A percentile compares a stretch with the other conserved stretches of the same genome.
Evolutionary conservation across 495 filamentous ascomycete genomes (phyloP).

Genomic region (Chaetomium fimeti): DNA sequence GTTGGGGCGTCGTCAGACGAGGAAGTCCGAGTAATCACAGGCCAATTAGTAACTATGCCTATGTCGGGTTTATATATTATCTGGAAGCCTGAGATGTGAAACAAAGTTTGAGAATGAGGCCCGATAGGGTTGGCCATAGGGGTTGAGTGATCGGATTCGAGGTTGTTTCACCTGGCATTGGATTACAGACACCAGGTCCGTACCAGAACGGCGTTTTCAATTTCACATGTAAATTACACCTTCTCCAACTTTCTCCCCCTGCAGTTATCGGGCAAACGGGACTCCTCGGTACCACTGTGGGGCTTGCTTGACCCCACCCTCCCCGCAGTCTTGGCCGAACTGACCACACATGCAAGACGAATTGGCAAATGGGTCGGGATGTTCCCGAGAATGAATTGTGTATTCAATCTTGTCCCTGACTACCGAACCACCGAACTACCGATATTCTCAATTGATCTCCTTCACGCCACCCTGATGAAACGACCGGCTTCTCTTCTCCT

Average conservation of each 20-base stretch:
- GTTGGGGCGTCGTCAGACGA: too few species aligned
- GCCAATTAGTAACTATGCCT: too few species aligned
- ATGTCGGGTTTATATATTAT: too few species aligned
- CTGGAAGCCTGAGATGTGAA: too few species aligned
- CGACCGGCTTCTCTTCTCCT: neutral
- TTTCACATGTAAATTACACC: neutral
- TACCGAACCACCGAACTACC: too few species aligned
- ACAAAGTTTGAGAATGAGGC: too few species aligned
- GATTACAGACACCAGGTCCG: too few species aligned
- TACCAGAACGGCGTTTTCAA: too few species aligned
- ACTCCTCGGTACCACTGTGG: conserved; percentile 9
- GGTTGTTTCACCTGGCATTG: too few species aligned
- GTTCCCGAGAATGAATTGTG: neutral
- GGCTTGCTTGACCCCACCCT: neutral
- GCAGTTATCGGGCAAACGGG: neutral
- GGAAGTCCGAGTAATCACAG: too few species aligned
- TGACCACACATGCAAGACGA: neutral
- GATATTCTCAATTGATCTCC: neutral
- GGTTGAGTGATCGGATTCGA: too few species aligned
- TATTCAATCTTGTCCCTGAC: neutral
- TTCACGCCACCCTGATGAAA: neutral
- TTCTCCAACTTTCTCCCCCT: neutral
- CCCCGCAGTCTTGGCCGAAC: conserved; percentile 12
- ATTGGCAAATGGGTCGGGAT: neutral
- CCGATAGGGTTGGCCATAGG: too few species aligned